These are phyloP conservation scores for Didymella arachidicola DNA, from an alignment of 2,329 filamentous ascomycete genomes.

Conservation along the genomic window DNA sequence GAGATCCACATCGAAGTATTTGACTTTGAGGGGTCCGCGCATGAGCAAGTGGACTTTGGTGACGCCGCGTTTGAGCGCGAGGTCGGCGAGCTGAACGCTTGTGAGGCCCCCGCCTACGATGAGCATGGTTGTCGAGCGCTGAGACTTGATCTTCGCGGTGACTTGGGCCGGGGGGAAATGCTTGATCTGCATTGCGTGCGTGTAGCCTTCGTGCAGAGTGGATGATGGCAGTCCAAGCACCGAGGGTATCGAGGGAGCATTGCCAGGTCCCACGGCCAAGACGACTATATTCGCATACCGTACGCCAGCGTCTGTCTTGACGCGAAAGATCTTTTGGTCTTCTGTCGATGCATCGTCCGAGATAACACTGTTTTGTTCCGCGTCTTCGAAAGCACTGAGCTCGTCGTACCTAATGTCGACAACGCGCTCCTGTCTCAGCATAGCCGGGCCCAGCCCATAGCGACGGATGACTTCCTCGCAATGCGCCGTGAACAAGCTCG, in stretches of 20 bases:
- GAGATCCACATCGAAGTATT: slow-evolving; percentile 79
- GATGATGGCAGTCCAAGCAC: slow-evolving; percentile 52
- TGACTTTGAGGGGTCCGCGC: slow-evolving; percentile 68
- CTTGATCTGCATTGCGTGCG: slow-evolving; percentile 71
- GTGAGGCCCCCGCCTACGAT: slow-evolving; percentile 80
- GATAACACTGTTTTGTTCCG: slow-evolving; percentile 29
- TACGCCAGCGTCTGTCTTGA: slow-evolving; percentile 63
- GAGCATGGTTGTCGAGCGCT: slow-evolving; percentile 65
- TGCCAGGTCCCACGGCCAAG: slow-evolving; percentile 74
- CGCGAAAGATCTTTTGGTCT: slow-evolving; percentile 67
- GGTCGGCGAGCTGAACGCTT: slow-evolving; percentile 75
- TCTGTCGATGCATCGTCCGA: slow-evolving; percentile 32
- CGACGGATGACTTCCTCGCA: slow-evolving; percentile 51
- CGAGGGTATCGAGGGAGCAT: slow-evolving; percentile 58
- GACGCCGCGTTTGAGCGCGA: slow-evolving; percentile 70
- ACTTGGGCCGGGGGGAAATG: slow-evolving; percentile 65
- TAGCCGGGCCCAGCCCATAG: slow-evolving; percentile 59
- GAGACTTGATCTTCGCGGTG: slow-evolving; percentile 59
- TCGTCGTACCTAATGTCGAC: slow-evolving; percentile 67
- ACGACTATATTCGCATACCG: slow-evolving; percentile 71
- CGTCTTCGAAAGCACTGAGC: slow-evolving; percentile 43
- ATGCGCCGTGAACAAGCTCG: slow-evolving; percentile 52
- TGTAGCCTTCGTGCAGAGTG: slow-evolving; percentile 58
- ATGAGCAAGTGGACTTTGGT: slow-evolving; percentile 74
- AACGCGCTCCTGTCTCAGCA: slow-evolving; percentile 68